Evolutionary conservation across 176 grass and related monocot genomes (phyloP), one percentile per base, ranked within the genome.

Genomic region (Avena insularis): DNA sequence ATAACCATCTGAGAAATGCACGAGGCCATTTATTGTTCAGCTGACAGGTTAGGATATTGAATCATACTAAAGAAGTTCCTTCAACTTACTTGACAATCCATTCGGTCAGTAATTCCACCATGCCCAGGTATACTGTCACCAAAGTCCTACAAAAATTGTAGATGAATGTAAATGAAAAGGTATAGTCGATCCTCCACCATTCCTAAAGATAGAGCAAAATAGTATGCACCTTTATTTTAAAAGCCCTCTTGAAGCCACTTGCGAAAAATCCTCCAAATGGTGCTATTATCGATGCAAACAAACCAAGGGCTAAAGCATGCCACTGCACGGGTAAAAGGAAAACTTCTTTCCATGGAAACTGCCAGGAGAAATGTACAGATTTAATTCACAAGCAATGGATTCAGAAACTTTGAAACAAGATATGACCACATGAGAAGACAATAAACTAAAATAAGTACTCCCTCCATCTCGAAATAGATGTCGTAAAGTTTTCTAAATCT

Each of bases 211-310:
- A 53, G 1, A 43, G 8, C 9, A 65, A 88, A 83, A 21, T 79
- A 75, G 66, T 65, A 23, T 82, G 14, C 78, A 97, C 97, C 97
- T 99, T 95, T 90, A 97, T 87, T 79, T 99, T 99, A 58, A 99
- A 99, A 57, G 97, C 97, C 61, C 94, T 87, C 87, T 99, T 99
- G 81, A 99, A 99, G 77, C 97, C 94, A 82, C 97, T 97, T 31
- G 97, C 97, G 14, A 99, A 99, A 91, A 99, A 99, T 14, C 97
- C 97, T 89, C 97, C 97, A 93, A 99, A 99, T 66, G 97, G 97
- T 71, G 97, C 97, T 79, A 99, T 96, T 87, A 99, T 99, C 61
- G 97, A 99, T 86, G 97, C 94, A 94, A 99, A 99, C 71, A 99
- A 84, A 68, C 97, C 97, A 63, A 99, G 89, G 57, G 94, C 97